Conservation (phyloP, 352 stramenopile species). For the Blastocystis sp. region DNA sequence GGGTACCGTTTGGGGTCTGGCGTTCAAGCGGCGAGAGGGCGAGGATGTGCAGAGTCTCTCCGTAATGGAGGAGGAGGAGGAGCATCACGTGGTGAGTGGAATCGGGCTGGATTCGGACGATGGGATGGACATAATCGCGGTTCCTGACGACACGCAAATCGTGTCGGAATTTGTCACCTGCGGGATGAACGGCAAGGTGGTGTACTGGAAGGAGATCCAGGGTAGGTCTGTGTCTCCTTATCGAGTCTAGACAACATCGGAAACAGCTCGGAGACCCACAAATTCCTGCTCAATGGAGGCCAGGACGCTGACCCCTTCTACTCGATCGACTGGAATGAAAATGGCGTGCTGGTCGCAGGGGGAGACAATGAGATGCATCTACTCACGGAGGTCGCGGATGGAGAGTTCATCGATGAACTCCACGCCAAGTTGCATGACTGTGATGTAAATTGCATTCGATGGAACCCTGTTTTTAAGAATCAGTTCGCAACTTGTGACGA, state of each 20-base stretch:
- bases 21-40: conserved; percentile 67
- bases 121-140: neutral
- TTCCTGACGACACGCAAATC: neutral
- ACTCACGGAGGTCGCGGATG: neutral
- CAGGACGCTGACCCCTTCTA: conserved; percentile 84
- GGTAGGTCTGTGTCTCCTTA: neutral
- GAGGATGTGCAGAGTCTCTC: conserved; percentile 66
- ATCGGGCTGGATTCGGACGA: neutral
- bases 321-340: conserved; percentile 81
- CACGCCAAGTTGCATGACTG: conserved; percentile 68
- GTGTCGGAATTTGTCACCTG: conserved; percentile 72
- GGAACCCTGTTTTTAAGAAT: conserved; percentile 72
- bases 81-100: conserved; percentile 62
- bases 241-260: conserved; percentile 34
- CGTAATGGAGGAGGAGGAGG: conserved; percentile 64
- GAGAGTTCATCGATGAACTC: conserved; percentile 66
- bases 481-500: conserved; percentile 69
- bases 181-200: conserved; percentile 82
- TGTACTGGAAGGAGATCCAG: conserved; percentile 77
- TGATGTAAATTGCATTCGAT: conserved; percentile 79
- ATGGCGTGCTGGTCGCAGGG: conserved; percentile 76
- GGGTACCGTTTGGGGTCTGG: conserved; percentile 87
- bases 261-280: conserved; percentile 73
- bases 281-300: conserved; percentile 72
- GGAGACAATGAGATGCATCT: conserved; percentile 73